phyloP scores from a whole-genome alignment of 2,329 filamentous ascomycete genomes.

The Immersiporthe knoxdaviesiana region DNA sequence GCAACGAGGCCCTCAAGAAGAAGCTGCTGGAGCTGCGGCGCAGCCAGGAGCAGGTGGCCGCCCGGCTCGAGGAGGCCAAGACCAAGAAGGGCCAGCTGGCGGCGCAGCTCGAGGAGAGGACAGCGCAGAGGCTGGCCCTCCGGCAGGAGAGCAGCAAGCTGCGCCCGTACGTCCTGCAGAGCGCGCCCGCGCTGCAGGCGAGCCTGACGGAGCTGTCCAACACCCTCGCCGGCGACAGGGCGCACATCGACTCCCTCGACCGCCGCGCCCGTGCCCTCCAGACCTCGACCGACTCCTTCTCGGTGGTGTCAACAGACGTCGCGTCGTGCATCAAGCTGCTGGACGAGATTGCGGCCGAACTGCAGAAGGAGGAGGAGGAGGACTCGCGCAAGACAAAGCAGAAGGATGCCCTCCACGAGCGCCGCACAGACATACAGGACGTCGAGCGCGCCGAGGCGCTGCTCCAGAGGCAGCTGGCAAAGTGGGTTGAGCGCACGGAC shows the following conservation, averaged over 20 bases:
- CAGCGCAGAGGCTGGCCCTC: conserved; percentile 68
- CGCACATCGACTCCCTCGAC: conserved; percentile 85
- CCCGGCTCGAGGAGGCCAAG: conserved; percentile 82
- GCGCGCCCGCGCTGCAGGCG: conserved; percentile 79
- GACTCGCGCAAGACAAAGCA: conserved; percentile 78
- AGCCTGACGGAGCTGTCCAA: conserved; percentile 81
- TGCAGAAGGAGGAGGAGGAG: conserved; percentile 91
- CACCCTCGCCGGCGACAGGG: conserved; percentile 75
- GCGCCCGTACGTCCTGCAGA: conserved; percentile 89
- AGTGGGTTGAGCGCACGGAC: conserved; percentile 86
- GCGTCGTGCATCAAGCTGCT: conserved; percentile 86
- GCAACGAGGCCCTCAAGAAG: conserved; percentile 86
- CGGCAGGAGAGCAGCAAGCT: conserved; percentile 88
- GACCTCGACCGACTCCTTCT: conserved; percentile 88
- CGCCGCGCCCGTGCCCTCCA: conserved; percentile 86
- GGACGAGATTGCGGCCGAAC: conserved; percentile 82
- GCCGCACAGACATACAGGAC: conserved; percentile 86
- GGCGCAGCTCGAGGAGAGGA: conserved; percentile 70
- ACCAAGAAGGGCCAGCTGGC: conserved; percentile 78
- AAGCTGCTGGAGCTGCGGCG: conserved; percentile 78
- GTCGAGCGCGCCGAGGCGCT: conserved; percentile 87
- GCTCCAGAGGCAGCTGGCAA: conserved; percentile 79
- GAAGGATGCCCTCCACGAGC: conserved; percentile 83
- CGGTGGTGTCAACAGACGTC: conserved; percentile 82
- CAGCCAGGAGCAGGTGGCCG: conserved; percentile 80